Percentiles rank a stretch among this genome's conserved stretches.
These are phyloP conservation scores for Boletus rubropictus DNA, from an alignment of 768 basidiomycete genomes.

Conservation along the genomic window DNA sequence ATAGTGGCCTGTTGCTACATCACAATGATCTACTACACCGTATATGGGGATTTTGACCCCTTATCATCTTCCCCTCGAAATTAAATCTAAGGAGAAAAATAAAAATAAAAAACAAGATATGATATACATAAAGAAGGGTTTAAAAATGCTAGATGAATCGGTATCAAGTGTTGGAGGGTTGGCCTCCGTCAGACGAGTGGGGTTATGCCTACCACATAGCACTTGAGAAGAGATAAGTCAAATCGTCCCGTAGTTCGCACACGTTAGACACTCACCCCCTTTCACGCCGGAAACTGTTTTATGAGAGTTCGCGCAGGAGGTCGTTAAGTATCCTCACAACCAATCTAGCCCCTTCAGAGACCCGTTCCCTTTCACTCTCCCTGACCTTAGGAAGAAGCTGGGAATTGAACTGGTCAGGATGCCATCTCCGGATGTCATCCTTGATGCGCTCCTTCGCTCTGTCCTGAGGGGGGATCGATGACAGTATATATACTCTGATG, in stretches of 20 bases:
- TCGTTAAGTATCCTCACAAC: conserved; percentile 71
- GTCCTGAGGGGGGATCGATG: conserved; percentile 47
- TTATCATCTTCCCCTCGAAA: too few relatives aligned
- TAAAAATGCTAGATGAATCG: too few relatives aligned
- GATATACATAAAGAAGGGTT: too few relatives aligned
- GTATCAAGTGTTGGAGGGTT: too few relatives aligned
- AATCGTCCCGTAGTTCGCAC: neutral
- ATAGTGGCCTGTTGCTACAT: too few relatives aligned
- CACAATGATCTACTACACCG: too few relatives aligned
- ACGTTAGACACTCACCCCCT: conserved; percentile 21
- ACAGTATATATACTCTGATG: conserved; percentile 59
- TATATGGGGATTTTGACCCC: too few relatives aligned
- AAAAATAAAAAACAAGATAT: too few relatives aligned
- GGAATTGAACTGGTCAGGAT: conserved; percentile 78
- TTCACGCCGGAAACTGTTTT: conserved; percentile 32
- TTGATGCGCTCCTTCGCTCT: conserved; percentile 68
- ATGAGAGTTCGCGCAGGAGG: conserved; percentile 49
- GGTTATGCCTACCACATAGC: too few relatives aligned
- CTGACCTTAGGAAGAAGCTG: conserved; percentile 59
- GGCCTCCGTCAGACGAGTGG: too few relatives aligned
- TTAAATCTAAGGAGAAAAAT: too few relatives aligned
- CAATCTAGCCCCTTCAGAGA: conserved; percentile 65
- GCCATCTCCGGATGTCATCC: conserved; percentile 72
- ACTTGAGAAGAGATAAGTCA: conserved; percentile 15
- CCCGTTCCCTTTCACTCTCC: conserved; percentile 57